Base-by-base conservation (phyloP, 2,329 filamentous ascomycete genomes). In the Calonectria henricotiae region DNA sequence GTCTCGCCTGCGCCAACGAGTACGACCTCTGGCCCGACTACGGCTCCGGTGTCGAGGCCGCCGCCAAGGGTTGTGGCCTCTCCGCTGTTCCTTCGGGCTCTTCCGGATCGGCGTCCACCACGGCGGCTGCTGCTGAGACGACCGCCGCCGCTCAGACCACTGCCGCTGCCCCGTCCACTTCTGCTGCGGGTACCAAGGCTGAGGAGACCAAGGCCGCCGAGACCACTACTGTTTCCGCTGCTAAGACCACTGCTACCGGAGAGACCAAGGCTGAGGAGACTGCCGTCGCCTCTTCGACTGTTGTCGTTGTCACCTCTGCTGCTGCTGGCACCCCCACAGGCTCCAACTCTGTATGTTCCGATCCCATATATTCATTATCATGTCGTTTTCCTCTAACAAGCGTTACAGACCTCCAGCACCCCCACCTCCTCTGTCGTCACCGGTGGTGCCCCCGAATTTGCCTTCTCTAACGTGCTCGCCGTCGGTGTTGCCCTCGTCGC, bases 1-100 rank as follows among this genome's bases (percentile, higher is more conserved):
- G 86, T 73, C 80, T 87, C 32, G 76, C 83, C 55, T 87, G 85
- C 68, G 85, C 85, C 47, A 71, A 82, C 37, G 75, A 81, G 23
- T 82, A 81, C 63, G 77, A 85, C 35, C 84, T 87, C 73, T 86
- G 85, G 85, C 73, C 80, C 49, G 80, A 82, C 70, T 87, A 87
- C 61, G 82, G 84, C 17, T 67, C 73, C 20, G 77, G 80, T 11
- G 81, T 87, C 23, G 70, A 73, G 20, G 73, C 73, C 1, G 83
- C 82, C 25, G 85, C 85, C 13, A 70, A 79, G 17, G 79, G 74
- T 9, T 84, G 84, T 69, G 80, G 80, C 20, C 67, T 79, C 27
- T 72, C 76, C 44, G 76, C 76, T 46, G 77, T 74, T 11, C 79
- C 78, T 35, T 66, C 70, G 25, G 70, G 61, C 37, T 61, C 71